These are phyloP conservation scores for Odontarrhena argentea DNA, from an alignment of 345 rosid species.

Conservation along the genomic window DNA sequence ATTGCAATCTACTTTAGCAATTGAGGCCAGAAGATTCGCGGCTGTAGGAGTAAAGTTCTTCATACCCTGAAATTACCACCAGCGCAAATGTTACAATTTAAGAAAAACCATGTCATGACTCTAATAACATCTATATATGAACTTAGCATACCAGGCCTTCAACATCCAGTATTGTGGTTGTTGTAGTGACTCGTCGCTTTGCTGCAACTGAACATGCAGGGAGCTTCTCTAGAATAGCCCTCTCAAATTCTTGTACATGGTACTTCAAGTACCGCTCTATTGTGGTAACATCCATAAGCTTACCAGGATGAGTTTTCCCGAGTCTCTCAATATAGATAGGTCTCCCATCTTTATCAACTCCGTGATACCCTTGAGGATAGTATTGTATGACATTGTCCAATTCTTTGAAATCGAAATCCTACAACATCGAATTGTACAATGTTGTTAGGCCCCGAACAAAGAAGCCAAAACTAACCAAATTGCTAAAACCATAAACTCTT, in stretches of 20 bases:
- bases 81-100: neutral
- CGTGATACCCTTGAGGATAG: constrained; percentile 96
- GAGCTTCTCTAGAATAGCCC: constrained; percentile 75
- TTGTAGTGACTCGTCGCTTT: constrained; percentile 70
- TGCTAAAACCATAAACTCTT: neutral
- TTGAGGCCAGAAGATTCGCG: constrained; percentile 71
- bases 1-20: constrained; percentile 76
- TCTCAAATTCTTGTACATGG: constrained; percentile 97
- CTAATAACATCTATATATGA: neutral
- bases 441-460: constrained; percentile 4
- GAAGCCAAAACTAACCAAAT: neutral
- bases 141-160: constrained; percentile 67
- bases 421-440: neutral
- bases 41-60: constrained; percentile 85
- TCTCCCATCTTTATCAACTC: constrained; percentile 90
- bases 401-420: constrained; percentile 89
- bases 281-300: constrained; percentile 78
- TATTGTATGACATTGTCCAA: constrained; percentile 77
- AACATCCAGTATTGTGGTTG: constrained; percentile 88
- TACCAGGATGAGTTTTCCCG: constrained; percentile 88
- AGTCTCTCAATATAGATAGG: constrained; percentile 90
- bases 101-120: neutral
- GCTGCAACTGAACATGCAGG: constrained; percentile 90
- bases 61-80: constrained; percentile 58
- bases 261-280: constrained; percentile 82